Percentiles rank a stretch among this genome's conserved stretches.
These are phyloP conservation scores for Nepenthes mirabilis DNA, from an alignment of 148 eudicot genomes.

Conservation along the genomic window DNA sequence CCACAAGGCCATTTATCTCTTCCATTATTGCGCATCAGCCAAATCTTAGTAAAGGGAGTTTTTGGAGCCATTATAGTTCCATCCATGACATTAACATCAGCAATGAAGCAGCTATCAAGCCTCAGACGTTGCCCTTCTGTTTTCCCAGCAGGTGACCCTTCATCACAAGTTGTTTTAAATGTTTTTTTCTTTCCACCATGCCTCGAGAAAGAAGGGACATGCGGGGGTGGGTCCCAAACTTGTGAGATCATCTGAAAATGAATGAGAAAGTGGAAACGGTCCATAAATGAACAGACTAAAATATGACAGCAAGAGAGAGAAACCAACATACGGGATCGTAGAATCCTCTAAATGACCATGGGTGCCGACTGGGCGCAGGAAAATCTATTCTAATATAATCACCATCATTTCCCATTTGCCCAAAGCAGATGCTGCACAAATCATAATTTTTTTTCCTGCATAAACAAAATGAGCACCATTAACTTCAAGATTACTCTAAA, in stretches of 20 bases:
- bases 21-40: slow-evolving; percentile 83
- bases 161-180: not conserved
- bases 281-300: not conserved
- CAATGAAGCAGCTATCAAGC: slow-evolving; percentile 59
- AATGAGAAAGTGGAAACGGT: slow-evolving; percentile 1
- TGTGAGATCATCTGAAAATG: slow-evolving; percentile 4
- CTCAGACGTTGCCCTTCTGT: slow-evolving; percentile 12
- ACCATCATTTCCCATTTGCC: slow-evolving; percentile 30
- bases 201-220: slow-evolving; percentile 10
- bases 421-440: slow-evolving; percentile 64
- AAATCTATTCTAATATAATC: slow-evolving; percentile 62
- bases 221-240: slow-evolving; percentile 8
- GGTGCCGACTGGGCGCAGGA: slow-evolving; percentile 23
- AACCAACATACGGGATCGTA: slow-evolving; percentile 25
- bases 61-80: slow-evolving; percentile 70
- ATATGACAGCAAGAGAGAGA: not conserved
- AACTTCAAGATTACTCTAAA: not conserved
- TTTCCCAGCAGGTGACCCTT: not conserved
- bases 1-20: slow-evolving; percentile 44
- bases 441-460: slow-evolving; percentile 67
- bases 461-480: slow-evolving; percentile 4
- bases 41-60: slow-evolving; percentile 73
- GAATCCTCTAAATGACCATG: slow-evolving; percentile 11
- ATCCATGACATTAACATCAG: slow-evolving; percentile 55
- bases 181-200: slow-evolving; percentile 1